Evolutionary conservation across 768 basidiomycete genomes (phyloP).

Genomic region (Chlorophyllum brunneum): DNA sequence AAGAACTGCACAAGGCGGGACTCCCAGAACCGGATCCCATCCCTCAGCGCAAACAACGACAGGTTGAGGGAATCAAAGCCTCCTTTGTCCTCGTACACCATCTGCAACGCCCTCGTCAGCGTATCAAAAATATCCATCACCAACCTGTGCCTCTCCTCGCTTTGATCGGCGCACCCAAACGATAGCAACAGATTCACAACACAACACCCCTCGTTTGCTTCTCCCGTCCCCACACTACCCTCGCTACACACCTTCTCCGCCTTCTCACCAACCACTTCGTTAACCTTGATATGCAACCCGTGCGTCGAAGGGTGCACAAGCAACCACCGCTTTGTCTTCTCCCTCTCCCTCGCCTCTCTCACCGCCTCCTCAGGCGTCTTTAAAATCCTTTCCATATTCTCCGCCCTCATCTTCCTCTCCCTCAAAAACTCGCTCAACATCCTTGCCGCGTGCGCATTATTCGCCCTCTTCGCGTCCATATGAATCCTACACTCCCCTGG

Average conservation of each 20-base stretch:
- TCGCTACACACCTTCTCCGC: not conserved
- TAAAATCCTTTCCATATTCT: constrained; percentile 11
- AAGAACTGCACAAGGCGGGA: not conserved
- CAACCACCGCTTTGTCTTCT: not conserved
- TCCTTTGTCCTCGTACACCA: constrained; percentile 10
- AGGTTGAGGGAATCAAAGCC: constrained; percentile 8
- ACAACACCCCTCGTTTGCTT: not conserved
- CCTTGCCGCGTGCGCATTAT: constrained; percentile 6
- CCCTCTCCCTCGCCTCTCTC: not conserved
- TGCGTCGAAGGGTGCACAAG: not conserved
- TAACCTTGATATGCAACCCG: constrained; percentile 1
- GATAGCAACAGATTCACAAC: constrained; percentile 1
- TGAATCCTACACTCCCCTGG: constrained; percentile 4
- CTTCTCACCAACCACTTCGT: too few species aligned
- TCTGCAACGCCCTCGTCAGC: constrained; percentile 2
- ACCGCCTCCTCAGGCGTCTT: constrained; percentile 4
- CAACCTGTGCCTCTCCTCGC: constrained; percentile 5
- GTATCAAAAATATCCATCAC: constrained; percentile 5
- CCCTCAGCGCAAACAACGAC: constrained; percentile 1
- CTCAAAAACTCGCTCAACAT: constrained; percentile 1
- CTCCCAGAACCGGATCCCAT: constrained; percentile 6
- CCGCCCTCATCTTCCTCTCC: constrained; percentile 7
- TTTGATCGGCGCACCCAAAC: constrained; percentile 1
- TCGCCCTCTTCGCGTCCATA: constrained; percentile 8
- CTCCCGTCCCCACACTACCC: not conserved